Evolutionary conservation across 371 early-diverging fungal genomes (phyloP).

Genomic region (Paraphysoderma sedebokerense): DNA sequence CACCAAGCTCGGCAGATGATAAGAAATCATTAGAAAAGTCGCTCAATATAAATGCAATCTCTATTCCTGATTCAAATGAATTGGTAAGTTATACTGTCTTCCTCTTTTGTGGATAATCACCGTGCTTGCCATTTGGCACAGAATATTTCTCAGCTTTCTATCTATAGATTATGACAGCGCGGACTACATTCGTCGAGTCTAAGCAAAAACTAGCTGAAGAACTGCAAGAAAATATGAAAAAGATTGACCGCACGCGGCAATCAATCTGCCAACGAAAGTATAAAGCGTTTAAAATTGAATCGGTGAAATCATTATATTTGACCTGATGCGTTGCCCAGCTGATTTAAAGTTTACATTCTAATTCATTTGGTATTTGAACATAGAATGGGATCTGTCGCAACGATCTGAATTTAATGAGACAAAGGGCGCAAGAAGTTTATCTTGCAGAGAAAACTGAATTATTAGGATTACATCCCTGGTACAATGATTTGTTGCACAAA

Average conservation of each 20-base stretch:
- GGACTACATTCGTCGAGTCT: constrained; percentile 11
- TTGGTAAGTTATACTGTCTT: too few species aligned
- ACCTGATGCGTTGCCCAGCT: constrained; percentile 5
- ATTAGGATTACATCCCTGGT: constrained; percentile 21
- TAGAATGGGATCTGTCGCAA: constrained; percentile 11
- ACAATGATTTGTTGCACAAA: constrained; percentile 16
- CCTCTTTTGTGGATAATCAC: too few species aligned
- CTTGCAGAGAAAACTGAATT: constrained; percentile 3
- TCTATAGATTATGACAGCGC: not conserved
- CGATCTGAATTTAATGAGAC: constrained; percentile 20
- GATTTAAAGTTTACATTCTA: not conserved
- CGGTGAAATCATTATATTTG: too few species aligned
- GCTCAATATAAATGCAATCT: too few species aligned
- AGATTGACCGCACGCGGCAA: constrained; percentile 17
- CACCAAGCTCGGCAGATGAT: too few species aligned
- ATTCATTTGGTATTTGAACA: not conserved
- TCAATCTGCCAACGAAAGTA: constrained; percentile 13
- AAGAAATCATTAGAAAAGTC: too few species aligned
- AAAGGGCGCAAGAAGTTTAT: constrained; percentile 9
- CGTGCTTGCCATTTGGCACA: too few species aligned
- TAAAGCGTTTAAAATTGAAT: constrained; percentile 12
- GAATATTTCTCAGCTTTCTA: too few species aligned
- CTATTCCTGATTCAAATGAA: too few species aligned
- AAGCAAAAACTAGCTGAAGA: constrained; percentile 14
- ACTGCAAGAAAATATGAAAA: constrained; percentile 17